A percentile compares a stretch with the other conserved stretches of the same genome.
Conservation (phyloP, 176 grass and related monocot genomes). For the Poa annua region DNA sequence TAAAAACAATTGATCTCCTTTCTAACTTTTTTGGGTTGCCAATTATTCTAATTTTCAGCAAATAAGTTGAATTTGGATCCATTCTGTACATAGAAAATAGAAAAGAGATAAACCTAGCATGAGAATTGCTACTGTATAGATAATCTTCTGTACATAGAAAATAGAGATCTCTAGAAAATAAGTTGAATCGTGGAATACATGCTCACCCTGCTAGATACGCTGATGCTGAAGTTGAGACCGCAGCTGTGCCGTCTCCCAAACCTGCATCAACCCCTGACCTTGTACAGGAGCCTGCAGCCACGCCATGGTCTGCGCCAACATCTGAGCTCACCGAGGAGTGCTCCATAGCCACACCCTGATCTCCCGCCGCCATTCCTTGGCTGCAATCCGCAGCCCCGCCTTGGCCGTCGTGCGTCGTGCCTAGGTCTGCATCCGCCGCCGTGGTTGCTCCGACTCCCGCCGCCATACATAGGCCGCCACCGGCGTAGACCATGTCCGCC, state of each 20-base stretch:
- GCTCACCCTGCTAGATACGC: neutral
- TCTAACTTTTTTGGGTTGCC: no score
- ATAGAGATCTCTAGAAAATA: no score
- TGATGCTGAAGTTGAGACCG: neutral
- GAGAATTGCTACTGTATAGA: no score
- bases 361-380: neutral
- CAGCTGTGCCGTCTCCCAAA: neutral
- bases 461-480: neutral
- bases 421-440: neutral
- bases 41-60: no score
- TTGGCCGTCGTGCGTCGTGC: neutral
- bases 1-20: no score
- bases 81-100: no score
- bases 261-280: neutral
- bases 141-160: no score
- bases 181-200: neutral
- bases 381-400: neutral
- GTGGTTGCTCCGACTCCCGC: neutral
- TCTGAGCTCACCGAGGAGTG: neutral
- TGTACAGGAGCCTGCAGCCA: neutral
- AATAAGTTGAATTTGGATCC: no score
- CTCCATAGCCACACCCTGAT: neutral
- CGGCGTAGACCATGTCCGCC: neutral
- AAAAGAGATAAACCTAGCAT: no score
- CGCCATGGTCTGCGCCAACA: neutral